Evolutionary conservation across 352 stramenopile species (phyloP).

Genomic region (Globisporangium megalacanthum): DNA sequence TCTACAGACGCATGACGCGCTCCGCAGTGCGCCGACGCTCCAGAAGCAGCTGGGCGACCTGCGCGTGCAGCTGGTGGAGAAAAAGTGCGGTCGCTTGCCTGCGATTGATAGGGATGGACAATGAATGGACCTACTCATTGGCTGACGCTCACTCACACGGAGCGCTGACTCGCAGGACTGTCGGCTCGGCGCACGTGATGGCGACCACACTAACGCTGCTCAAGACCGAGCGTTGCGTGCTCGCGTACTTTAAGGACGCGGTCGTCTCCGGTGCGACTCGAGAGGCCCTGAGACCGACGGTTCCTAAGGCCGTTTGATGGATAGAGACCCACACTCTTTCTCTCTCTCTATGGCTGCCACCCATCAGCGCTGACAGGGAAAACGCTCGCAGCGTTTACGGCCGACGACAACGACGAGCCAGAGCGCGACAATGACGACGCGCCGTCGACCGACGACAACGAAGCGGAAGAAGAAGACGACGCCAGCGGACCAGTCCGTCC

Average conservation of each 20-base stretch:
- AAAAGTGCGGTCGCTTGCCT: conserved; percentile 32
- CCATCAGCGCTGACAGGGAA: conserved; percentile 10
- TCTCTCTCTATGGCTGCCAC: background rate
- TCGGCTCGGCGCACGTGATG: conserved; percentile 42
- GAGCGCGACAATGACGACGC: background rate
- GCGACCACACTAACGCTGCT: conserved; percentile 39
- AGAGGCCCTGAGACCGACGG: too few relatives aligned
- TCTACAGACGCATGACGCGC: conserved; percentile 34
- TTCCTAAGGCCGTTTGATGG: background rate
- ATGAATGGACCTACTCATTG: background rate
- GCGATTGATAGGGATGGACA: background rate
- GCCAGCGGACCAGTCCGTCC: background rate
- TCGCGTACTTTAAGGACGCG: conserved; percentile 58
- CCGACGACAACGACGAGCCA: background rate
- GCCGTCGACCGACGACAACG: background rate
- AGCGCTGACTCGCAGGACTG: conserved; percentile 20
- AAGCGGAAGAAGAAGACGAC: background rate
- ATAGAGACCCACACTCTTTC: background rate
- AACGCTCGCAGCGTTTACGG: conserved; percentile 2
- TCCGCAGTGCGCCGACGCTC: conserved; percentile 29
- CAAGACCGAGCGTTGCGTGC: conserved; percentile 29
- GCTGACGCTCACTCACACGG: background rate
- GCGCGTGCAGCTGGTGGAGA: conserved; percentile 37
- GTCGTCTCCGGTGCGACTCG: conserved; percentile 38
- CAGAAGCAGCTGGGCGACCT: conserved; percentile 38